phyloP scores from a whole-genome alignment of 805 yeast species.

The Torulaspora quercuum region DNA sequence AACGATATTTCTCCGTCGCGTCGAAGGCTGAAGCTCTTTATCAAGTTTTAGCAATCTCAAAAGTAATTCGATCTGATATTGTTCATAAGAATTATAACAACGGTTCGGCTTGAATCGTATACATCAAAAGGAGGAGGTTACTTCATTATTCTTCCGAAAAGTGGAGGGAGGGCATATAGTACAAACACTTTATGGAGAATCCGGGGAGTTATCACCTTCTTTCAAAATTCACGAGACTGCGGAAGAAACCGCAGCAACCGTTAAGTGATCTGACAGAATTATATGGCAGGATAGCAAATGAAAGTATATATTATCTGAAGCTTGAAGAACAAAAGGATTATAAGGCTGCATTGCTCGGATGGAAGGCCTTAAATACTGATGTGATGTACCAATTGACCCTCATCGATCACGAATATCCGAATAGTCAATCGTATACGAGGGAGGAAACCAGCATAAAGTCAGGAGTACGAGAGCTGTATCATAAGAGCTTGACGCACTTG shows the following conservation, averaged over 20 bases:
- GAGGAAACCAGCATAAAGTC: conserved; percentile 47
- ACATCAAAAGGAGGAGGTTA: too few relatives aligned
- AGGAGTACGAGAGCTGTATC: conserved; percentile 39
- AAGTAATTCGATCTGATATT: conserved; percentile 2
- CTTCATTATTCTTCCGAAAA: too few relatives aligned
- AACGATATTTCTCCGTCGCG: conserved; percentile 11
- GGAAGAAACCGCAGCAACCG: conserved; percentile 59
- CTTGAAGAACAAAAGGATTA: conserved; percentile 53
- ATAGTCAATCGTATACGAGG: conserved; percentile 36
- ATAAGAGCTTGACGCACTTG: conserved; percentile 40
- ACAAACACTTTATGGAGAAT: conserved; percentile 10
- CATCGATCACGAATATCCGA: conserved; percentile 43
- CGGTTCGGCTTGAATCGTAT: too few relatives aligned
- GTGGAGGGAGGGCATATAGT: neutral
- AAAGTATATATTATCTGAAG: conserved; percentile 53
- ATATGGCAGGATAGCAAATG: conserved; percentile 60
- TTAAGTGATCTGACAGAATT: conserved; percentile 56
- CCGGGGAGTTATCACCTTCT: conserved; percentile 15
- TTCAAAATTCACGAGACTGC: conserved; percentile 32
- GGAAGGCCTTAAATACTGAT: conserved; percentile 68
- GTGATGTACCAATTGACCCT: conserved; percentile 53
- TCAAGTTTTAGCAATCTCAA: conserved; percentile 2
- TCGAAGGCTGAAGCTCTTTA: conserved; percentile 10
- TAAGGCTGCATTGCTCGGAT: conserved; percentile 61
- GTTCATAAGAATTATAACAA: neutral